Evolutionary conservation across 2,329 filamentous ascomycete species (phyloP).

Genomic region (Ceratocystiopsis brevicomis): DNA sequence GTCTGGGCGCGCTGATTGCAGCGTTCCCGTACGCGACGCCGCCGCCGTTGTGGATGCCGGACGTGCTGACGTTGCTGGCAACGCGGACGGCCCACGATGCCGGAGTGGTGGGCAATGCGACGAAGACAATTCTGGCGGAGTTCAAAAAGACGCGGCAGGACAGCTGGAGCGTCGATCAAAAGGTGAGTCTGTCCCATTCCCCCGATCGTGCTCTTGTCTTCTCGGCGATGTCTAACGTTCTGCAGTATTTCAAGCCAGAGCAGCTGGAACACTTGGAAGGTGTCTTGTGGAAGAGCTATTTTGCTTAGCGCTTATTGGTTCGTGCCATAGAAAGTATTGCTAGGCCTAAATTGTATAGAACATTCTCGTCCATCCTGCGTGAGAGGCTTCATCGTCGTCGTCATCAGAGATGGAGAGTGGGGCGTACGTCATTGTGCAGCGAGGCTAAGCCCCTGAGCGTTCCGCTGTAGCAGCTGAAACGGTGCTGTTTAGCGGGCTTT

Average conservation of each 20-base stretch:
- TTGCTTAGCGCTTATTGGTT: conserved; percentile 53
- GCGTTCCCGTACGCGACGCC: conserved; percentile 93
- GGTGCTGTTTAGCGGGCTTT: too few species aligned
- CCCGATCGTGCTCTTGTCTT: neutral
- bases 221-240: neutral
- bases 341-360: too few species aligned
- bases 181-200: conserved; percentile 35
- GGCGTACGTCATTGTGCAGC: too few species aligned
- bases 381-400: too few species aligned
- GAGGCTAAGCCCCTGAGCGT: too few species aligned
- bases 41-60: conserved; percentile 84
- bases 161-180: conserved; percentile 95
- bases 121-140: conserved; percentile 82
- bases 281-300: conserved; percentile 98
- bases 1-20: conserved; percentile 75
- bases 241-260: conserved; percentile 65
- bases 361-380: too few species aligned
- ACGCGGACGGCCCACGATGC: conserved; percentile 72
- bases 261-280: conserved; percentile 91
- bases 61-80: conserved; percentile 71
- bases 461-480: too few species aligned
- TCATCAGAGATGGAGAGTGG: too few species aligned
- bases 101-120: conserved; percentile 85
- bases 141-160: conserved; percentile 99
- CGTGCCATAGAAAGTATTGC: too few species aligned